Percentiles rank a stretch among this genome's conserved stretches.
Conservation (phyloP, 208 protist genomes). For the Acanthamoeba healyi region DNA sequence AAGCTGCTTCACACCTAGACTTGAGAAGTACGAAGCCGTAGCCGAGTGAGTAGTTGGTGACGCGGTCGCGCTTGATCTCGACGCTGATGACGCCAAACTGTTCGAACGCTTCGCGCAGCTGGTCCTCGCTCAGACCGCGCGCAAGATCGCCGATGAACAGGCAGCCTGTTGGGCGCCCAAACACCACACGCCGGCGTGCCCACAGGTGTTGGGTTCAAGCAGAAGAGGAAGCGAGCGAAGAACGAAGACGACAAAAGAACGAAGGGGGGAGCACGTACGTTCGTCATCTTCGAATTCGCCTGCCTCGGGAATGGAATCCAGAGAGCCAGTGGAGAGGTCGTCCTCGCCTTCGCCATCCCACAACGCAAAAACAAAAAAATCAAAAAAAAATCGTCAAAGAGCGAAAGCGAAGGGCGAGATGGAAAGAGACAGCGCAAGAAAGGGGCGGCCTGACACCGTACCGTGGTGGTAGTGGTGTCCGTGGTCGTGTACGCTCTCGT, state of each 20-base stretch:
- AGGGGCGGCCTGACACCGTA: background rate
- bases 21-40: conserved; percentile 30
- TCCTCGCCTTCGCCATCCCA: background rate
- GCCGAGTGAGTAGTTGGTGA: background rate
- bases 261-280: background rate
- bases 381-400: background rate
- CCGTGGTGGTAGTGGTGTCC: background rate
- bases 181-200: background rate
- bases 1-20: background rate
- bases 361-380: background rate
- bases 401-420: conserved; percentile 2
- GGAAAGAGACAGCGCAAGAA: background rate
- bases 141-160: conserved; percentile 39
- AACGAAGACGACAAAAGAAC: background rate
- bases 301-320: background rate
- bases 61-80: conserved; percentile 33
- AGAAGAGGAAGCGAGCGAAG: background rate
- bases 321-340: background rate
- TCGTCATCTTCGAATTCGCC: conserved; percentile 14
- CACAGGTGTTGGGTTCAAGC: no score
- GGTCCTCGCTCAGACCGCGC: conserved; percentile 15
- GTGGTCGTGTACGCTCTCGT: background rate
- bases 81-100: conserved; percentile 30
- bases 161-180: background rate
- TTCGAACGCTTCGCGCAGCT: conserved; percentile 9